These are phyloP conservation scores for Macrolepiota dolichaula DNA, from an alignment of 768 basidiomycete genomes.

Conservation along the genomic window DNA sequence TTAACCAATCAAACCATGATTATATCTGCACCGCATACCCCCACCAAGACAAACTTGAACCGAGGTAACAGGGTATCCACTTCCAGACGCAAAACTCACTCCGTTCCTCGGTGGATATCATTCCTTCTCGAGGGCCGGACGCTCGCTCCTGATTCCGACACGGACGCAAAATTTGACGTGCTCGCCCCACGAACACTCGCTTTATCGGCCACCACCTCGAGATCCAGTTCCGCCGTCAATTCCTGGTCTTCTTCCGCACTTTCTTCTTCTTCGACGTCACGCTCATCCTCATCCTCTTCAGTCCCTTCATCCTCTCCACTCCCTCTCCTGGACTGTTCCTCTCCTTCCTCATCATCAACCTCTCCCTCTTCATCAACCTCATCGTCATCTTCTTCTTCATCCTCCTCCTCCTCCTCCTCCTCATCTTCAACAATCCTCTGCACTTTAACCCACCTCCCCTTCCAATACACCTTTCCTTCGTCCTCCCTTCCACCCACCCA, in stretches of 20 bases:
- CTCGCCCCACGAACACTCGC: background rate
- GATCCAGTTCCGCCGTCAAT: background rate
- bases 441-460: slow-evolving; percentile 22
- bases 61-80: background rate
- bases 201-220: background rate
- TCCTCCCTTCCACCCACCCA: slow-evolving; percentile 13
- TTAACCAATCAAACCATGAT: background rate
- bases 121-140: background rate
- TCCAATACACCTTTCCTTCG: slow-evolving; percentile 7
- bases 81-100: background rate
- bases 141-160: background rate
- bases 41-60: background rate
- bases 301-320: slow-evolving; percentile 9
- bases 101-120: background rate
- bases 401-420: slow-evolving; percentile 20
- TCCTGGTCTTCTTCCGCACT: background rate
- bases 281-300: background rate
- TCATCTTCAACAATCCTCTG: slow-evolving; percentile 28
- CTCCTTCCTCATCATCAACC: slow-evolving; percentile 13
- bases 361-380: slow-evolving; percentile 22
- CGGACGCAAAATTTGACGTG: background rate
- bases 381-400: slow-evolving; percentile 20
- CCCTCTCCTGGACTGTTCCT: background rate
- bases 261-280: slow-evolving; percentile 6
- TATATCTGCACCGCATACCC: background rate